These are phyloP conservation scores for Pseudoscleropodium purum DNA, from an alignment of 225 moss, liverwort and hornwort species.

Conservation along the genomic window DNA sequence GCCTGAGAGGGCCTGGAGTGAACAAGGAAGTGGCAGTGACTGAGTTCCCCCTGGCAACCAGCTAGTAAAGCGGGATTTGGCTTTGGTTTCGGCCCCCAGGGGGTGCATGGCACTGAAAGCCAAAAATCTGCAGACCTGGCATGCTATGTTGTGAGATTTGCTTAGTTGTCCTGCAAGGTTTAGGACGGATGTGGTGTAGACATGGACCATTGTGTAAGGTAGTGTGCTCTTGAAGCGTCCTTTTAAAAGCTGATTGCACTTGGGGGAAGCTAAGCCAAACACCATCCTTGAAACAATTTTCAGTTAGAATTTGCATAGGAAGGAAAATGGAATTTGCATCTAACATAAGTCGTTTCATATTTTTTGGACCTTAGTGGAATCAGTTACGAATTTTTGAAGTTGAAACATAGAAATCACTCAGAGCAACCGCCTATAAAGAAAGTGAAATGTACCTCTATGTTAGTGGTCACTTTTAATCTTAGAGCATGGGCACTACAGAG, in stretches of 20 bases:
- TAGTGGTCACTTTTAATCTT: too few species aligned
- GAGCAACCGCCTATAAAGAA: accelerated
- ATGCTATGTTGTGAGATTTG: background rate
- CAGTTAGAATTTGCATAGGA: accelerated
- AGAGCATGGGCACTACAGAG: accelerated
- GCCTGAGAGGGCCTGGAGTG: background rate
- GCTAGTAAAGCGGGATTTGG: background rate
- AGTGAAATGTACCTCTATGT: background rate
- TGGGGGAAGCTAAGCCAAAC: too few species aligned
- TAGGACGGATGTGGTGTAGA: background rate
- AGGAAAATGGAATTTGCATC: background rate
- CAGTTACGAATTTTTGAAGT: background rate
- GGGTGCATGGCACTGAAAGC: background rate
- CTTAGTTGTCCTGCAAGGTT: background rate
- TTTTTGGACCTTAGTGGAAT: background rate
- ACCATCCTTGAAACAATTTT: background rate
- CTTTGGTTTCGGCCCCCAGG: background rate
- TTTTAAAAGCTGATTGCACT: too few species aligned
- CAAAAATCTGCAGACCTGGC: background rate
- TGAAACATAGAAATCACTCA: background rate
- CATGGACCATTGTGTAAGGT: background rate
- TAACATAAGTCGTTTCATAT: background rate
- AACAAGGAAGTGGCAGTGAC: background rate
- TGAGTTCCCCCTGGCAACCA: background rate
- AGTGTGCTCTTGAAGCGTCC: too few species aligned